Conservation (phyloP, 305 asterid species). For the Fraxinus floribunda region DNA sequence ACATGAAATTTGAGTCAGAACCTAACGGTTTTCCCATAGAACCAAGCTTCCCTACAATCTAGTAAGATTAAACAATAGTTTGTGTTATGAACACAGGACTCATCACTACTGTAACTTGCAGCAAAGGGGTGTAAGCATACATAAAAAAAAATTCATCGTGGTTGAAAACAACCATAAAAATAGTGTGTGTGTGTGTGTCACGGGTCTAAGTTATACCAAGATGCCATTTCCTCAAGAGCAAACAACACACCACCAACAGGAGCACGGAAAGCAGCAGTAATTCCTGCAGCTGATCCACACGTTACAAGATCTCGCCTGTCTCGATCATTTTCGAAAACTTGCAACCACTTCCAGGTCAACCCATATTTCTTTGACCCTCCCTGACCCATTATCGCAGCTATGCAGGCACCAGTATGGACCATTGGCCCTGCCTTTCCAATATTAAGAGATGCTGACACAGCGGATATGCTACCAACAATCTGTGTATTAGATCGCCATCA, state of each 20-base stretch:
- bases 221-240: conserved; percentile 94
- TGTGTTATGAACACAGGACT: not conserved
- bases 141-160: not conserved
- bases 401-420: conserved; percentile 92
- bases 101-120: not conserved
- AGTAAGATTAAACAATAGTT: not conserved
- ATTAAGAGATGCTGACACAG: conserved; percentile 82
- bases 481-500: conserved; percentile 32
- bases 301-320: conserved; percentile 93
- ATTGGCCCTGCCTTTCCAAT: conserved; percentile 96
- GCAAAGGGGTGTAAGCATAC: not conserved
- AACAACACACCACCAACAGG: conserved; percentile 95
- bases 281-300: conserved; percentile 96
- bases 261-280: conserved; percentile 98
- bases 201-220: conserved; percentile 58
- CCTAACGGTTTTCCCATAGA: not conserved
- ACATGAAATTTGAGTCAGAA: too few species aligned
- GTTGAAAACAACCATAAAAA: not conserved
- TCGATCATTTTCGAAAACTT: conserved; percentile 69
- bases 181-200: not conserved
- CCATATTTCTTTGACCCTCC: conserved; percentile 75
- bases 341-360: conserved; percentile 76
- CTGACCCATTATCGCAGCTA: conserved; percentile 79
- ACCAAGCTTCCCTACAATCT: not conserved
- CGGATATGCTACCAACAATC: conserved; percentile 91